Evolutionary conservation across 495 filamentous ascomycete species (phyloP).

Genomic region (Parathielavia hyrcaniae): DNA sequence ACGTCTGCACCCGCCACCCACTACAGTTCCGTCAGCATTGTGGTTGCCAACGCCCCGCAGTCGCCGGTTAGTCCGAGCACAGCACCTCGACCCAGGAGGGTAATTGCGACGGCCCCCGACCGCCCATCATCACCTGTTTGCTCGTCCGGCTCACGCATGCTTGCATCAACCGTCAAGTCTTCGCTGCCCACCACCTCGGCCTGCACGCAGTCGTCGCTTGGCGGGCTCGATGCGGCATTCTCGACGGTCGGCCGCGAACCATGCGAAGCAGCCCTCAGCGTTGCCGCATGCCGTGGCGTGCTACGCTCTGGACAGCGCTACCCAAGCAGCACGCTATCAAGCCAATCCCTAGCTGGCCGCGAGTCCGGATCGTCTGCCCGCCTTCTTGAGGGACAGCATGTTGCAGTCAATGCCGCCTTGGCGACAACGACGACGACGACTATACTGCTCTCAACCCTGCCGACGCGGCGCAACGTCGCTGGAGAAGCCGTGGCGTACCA

Average conservation of each 20-base stretch:
- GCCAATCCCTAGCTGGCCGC: not conserved
- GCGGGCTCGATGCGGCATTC: not conserved
- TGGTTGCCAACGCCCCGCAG: slow-evolving; percentile 11
- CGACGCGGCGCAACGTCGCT: slow-evolving; percentile 19
- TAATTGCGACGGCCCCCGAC: not conserved
- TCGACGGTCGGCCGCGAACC: not conserved
- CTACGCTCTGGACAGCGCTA: not conserved
- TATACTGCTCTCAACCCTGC: slow-evolving; percentile 21
- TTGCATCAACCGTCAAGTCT: not conserved
- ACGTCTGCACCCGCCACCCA: not conserved
- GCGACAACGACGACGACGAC: slow-evolving; percentile 5
- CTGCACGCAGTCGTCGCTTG: not conserved
- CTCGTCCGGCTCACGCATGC: not conserved
- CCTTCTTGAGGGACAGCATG: not conserved
- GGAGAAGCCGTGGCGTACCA: slow-evolving; percentile 12
- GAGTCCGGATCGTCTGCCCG: not conserved
- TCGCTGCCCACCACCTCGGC: not conserved
- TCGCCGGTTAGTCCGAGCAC: slow-evolving; percentile 21
- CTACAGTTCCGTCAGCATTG: slow-evolving; percentile 9
- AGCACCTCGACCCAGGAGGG: slow-evolving; percentile 12
- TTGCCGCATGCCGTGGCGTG: not conserved
- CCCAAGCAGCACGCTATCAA: not conserved
- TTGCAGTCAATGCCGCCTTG: slow-evolving; percentile 10
- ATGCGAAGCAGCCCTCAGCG: not conserved
- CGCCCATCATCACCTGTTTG: not conserved